Conservation (phyloP, 495 filamentous ascomycete species). For the Elasticomyces elasticus region DNA sequence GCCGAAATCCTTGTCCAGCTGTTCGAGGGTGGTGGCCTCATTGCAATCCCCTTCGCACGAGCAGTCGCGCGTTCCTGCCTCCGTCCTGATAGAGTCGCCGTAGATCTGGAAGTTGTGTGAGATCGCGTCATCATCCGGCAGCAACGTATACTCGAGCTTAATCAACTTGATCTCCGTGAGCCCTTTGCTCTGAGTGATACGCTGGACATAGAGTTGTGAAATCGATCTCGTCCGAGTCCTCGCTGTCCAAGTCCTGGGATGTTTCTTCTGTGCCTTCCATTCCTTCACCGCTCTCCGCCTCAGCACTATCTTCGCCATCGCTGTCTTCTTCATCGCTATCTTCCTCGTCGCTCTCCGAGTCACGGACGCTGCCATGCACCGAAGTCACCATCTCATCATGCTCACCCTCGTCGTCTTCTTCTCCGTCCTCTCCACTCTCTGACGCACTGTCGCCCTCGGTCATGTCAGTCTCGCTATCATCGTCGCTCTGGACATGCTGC, state of each 20-base stretch:
- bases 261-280: no score
- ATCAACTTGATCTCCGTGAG: neutral
- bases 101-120: neutral
- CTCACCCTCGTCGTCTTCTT: neutral
- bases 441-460: neutral
- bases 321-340: neutral
- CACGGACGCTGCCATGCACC: neutral
- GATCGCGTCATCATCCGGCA: neutral
- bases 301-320: no score
- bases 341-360: neutral
- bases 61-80: neutral
- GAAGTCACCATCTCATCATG: neutral
- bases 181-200: neutral
- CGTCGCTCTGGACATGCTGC: neutral
- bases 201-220: neutral
- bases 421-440: constrained; percentile 1
- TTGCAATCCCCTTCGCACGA: neutral
- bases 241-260: neutral
- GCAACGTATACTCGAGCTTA: neutral
- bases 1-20: neutral
- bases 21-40: no score
- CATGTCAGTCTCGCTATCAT: neutral
- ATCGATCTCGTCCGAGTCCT: neutral
- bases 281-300: no score
- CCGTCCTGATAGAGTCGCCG: neutral